Evolutionary conservation across 805 yeast species (phyloP).

Genomic region (Limtongia smithiae): DNA sequence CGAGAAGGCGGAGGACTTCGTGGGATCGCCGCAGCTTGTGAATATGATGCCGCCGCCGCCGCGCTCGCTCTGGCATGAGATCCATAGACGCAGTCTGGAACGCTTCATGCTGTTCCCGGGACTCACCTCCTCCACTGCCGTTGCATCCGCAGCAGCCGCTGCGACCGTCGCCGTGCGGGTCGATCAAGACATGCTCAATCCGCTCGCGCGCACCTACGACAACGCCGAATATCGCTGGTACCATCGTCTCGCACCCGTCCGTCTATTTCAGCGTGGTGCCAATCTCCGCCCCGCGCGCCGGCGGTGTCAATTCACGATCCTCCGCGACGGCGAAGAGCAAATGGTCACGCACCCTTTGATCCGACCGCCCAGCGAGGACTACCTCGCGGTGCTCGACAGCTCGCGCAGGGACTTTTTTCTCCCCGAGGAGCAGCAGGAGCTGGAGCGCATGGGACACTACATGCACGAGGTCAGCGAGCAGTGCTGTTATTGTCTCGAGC

Average conservation of each 20-base stretch:
- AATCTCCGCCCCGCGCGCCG: no score
- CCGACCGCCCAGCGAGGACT: no score
- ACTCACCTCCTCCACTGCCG: background rate
- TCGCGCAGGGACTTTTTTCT: background rate
- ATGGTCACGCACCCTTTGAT: background rate
- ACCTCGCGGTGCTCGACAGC: no score
- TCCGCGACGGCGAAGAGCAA: background rate
- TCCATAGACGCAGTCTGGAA: background rate
- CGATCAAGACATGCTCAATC: background rate
- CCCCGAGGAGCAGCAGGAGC: background rate
- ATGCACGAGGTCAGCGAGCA: slow-evolving; percentile 2
- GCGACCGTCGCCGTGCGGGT: background rate
- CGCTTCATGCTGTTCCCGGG: no score
- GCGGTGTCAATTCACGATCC: background rate
- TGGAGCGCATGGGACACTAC: background rate
- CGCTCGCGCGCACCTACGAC: background rate
- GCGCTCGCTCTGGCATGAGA: background rate
- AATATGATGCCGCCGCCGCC: background rate
- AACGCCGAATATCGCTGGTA: no score
- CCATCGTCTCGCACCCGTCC: no score
- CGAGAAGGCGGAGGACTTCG: background rate
- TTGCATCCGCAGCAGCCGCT: background rate
- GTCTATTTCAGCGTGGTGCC: no score
- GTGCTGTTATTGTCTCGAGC: slow-evolving; percentile 4
- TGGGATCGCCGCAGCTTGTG: background rate